Percentiles rank a stretch among this genome's conserved stretches.
Conservation (phyloP, 345 rosid genomes). For the Gossypium mustelinum region DNA sequence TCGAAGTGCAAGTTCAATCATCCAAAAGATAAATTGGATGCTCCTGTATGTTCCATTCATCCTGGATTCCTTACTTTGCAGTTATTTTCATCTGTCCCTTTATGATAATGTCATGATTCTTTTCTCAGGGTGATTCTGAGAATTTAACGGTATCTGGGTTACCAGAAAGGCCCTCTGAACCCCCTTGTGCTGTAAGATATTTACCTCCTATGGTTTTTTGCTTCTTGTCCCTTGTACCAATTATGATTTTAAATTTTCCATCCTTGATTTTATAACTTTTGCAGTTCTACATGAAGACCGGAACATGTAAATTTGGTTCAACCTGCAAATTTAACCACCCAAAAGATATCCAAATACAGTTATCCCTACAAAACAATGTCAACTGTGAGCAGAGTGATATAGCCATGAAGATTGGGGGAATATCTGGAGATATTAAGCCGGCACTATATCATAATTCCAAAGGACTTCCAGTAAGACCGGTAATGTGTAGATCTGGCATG, state of each 20-base stretch:
- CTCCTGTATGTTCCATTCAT: constrained; percentile 39
- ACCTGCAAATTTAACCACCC: constrained; percentile 96
- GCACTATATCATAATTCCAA: constrained; percentile 66
- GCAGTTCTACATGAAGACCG: constrained; percentile 91
- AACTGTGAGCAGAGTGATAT: constrained; percentile 34
- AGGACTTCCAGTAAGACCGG: constrained; percentile 89
- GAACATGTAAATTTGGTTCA: constrained; percentile 83
- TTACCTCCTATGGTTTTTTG: constrained; percentile 8
- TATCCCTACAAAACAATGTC: constrained; percentile 42
- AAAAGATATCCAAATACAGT: constrained; percentile 56
- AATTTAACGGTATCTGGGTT: constrained; percentile 36
- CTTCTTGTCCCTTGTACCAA: neutral
- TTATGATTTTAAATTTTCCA: constrained; percentile 19
- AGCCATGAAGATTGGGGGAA: constrained; percentile 27
- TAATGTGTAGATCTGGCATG: constrained; percentile 24
- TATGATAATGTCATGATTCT: constrained; percentile 17
- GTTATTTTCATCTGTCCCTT: constrained; percentile 8
- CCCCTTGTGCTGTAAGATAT: constrained; percentile 73
- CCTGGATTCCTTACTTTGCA: constrained; percentile 17
- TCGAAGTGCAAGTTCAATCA: constrained; percentile 91
- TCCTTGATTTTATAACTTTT: constrained; percentile 24
- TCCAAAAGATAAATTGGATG: constrained; percentile 47
- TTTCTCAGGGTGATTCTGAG: constrained; percentile 52
- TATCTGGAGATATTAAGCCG: constrained; percentile 33
- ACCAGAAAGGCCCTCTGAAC: constrained; percentile 87